These are phyloP conservation scores for Pyricularia pennisetigena DNA, from an alignment of 2,329 filamentous ascomycete genomes.

Conservation along the genomic window DNA sequence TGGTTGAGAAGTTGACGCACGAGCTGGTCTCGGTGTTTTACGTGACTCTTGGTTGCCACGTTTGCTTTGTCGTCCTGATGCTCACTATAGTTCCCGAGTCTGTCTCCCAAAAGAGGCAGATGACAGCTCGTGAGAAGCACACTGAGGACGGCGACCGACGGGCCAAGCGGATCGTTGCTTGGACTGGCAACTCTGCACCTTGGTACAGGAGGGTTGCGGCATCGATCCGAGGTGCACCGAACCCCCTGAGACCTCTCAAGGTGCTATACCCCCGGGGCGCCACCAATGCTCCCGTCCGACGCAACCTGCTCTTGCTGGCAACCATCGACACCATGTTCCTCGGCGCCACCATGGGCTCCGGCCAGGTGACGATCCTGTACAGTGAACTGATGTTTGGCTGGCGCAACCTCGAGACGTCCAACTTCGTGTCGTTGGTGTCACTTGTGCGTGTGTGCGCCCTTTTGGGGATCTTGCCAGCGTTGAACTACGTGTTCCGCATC, in stretches of 20 bases:
- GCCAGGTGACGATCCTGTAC: slow-evolving; percentile 79
- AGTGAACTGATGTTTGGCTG: slow-evolving; percentile 71
- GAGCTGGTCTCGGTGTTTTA: slow-evolving; percentile 78
- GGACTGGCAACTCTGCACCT: slow-evolving; percentile 24
- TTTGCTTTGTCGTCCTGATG: slow-evolving; percentile 64
- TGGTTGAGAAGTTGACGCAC: slow-evolving; percentile 63
- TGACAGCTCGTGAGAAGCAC: slow-evolving; percentile 60
- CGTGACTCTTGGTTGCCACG: slow-evolving; percentile 61
- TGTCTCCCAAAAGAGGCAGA: slow-evolving; percentile 62
- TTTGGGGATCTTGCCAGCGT: slow-evolving; percentile 61
- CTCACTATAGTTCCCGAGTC: slow-evolving; percentile 74
- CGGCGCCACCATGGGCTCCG: slow-evolving; percentile 69
- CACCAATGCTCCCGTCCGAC: slow-evolving; percentile 52
- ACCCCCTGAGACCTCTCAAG: slow-evolving; percentile 67
- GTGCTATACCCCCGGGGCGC: slow-evolving; percentile 66
- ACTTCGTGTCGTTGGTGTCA: slow-evolving; percentile 75
- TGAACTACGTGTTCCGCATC: slow-evolving; percentile 66
- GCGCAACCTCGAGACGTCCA: slow-evolving; percentile 69
- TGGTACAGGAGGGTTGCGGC: background rate
- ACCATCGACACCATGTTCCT: slow-evolving; percentile 75
- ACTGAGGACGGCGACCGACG: slow-evolving; percentile 10
- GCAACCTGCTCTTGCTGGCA: slow-evolving; percentile 76
- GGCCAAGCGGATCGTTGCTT: background rate
- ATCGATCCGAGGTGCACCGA: slow-evolving; percentile 27
- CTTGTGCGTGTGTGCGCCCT: slow-evolving; percentile 66